Base-by-base conservation (phyloP, 805 yeast genomes). In the Candida maris region DNA sequence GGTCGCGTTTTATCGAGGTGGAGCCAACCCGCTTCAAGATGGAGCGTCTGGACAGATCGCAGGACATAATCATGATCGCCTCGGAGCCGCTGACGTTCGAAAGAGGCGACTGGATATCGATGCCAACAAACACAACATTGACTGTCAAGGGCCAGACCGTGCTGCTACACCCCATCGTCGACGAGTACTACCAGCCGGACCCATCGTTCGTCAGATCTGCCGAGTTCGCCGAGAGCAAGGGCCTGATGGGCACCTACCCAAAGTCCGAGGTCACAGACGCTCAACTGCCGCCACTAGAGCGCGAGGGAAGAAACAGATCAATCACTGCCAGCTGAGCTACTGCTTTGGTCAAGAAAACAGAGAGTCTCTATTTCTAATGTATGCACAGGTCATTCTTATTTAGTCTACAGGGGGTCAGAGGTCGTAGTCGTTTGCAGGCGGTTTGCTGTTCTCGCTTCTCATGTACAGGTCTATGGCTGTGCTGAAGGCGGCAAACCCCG, bases 21-120 rank as follows among this genome's bases (percentile, higher is more conserved):
- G 84, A 79, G 44, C 96, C 95, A 2, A 95, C 96, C 15, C 84
- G 87, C 53, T 93, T 86, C 65, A 75, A 85, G 52, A 88, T 93
- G 96, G 97, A 93, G 61, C 73, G 98, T 37, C 68, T 85, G 42
- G 95, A 89, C 60, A 72, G 97, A 36, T 84, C 93, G 7, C 97
- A 91, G 60, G 91, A 87, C 59, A 91, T 93, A 13, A 82, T 91
- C n/a, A 83, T 93, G 81, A 48, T 93, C 33, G 96, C 98, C 1
- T 83, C 95, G 13, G 98, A 93, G 56, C 98, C 98, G 0, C 69
- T 93, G 39, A 93, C 98, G 0, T 93, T 93, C 59, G 97, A 93
- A 64, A 68, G 98, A 38, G 91, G 89, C 26, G 98, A 93, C 62
- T 93, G 98, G 98, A 85, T 91, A 34, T 81, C 96, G 3, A 94